A percentile compares a stretch with the other conserved stretches of the same genome.
Evolutionary conservation across 106 monocot species (phyloP).

Genomic region (Ottelia alismoides): DNA sequence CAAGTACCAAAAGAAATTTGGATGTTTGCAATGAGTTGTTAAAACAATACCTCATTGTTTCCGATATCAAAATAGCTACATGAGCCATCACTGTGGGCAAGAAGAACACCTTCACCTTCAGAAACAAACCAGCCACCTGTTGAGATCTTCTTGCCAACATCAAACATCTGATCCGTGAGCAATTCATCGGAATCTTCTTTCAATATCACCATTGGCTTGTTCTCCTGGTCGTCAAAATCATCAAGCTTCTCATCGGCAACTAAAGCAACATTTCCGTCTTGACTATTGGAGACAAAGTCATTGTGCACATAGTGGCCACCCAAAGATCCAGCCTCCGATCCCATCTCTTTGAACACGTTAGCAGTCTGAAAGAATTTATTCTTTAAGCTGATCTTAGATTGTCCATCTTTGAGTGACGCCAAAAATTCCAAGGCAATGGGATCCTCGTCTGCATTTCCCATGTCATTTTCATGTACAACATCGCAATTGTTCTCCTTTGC

Average conservation of each 20-base stretch:
- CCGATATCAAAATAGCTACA: constrained; percentile 85
- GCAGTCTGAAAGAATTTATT: too few species aligned
- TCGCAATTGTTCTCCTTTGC: background rate
- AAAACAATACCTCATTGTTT: constrained; percentile 89
- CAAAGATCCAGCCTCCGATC: background rate
- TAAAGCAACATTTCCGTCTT: constrained; percentile 14
- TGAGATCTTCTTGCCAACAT: constrained; percentile 58
- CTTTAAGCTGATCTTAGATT: constrained; percentile 5
- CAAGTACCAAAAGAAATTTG: too few species aligned
- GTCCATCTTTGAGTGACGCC: constrained; percentile 38
- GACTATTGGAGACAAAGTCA: constrained; percentile 4
- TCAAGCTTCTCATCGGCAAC: constrained; percentile 45
- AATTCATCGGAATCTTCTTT: constrained; percentile 43
- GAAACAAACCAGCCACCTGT: constrained; percentile 99
- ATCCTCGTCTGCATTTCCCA: constrained; percentile 49
- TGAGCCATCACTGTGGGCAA: constrained; percentile 76
- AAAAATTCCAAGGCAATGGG: constrained; percentile 63
- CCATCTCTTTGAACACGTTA: background rate
- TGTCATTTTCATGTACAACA: constrained; percentile 3
- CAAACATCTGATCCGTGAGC: constrained; percentile 20
- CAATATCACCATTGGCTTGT: constrained; percentile 22
- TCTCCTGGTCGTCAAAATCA: constrained; percentile 65
- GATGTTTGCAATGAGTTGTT: too few species aligned
- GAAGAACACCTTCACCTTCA: constrained; percentile 94
- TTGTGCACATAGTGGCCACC: constrained; percentile 14